Conservation (phyloP, 805 yeast species). For the Candida arabinofermentans region DNA sequence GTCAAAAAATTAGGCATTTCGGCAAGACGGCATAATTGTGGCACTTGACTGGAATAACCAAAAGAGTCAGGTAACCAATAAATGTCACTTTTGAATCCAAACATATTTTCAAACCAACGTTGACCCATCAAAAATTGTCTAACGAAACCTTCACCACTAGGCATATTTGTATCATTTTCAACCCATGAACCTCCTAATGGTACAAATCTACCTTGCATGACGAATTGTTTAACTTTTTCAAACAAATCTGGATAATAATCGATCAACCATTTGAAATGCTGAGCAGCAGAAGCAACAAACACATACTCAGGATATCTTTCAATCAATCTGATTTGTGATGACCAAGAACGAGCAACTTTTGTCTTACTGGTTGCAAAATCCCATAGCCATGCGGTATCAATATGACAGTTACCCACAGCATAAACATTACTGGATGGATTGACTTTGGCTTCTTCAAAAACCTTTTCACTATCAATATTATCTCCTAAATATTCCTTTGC, state of each 20-base stretch:
- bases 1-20: conserved; percentile 84
- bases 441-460: conserved; percentile 43
- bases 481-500: conserved; percentile 64
- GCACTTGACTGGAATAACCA: conserved; percentile 93
- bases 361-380: conserved; percentile 97
- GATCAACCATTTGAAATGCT: conserved; percentile 90
- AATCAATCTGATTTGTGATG: conserved; percentile 80
- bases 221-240: conserved; percentile 58
- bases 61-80: conserved; percentile 98
- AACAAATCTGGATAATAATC: conserved; percentile 83
- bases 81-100: conserved; percentile 68
- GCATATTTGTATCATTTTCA: conserved; percentile 93
- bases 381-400: conserved; percentile 99
- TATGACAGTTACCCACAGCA: conserved; percentile 93
- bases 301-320: conserved; percentile 89
- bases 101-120: conserved; percentile 72
- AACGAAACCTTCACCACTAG: conserved; percentile 86
- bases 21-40: conserved; percentile 85
- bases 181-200: conserved; percentile 99
- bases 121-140: conserved; percentile 92
- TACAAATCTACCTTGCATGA: conserved; percentile 68
- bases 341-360: conserved; percentile 92
- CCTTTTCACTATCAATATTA: conserved; percentile 60
- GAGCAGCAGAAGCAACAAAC: conserved; percentile 94
- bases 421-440: conserved; percentile 53